Conservation (phyloP, 2,329 filamentous ascomycete species). For the Polytolypa hystricis region DNA sequence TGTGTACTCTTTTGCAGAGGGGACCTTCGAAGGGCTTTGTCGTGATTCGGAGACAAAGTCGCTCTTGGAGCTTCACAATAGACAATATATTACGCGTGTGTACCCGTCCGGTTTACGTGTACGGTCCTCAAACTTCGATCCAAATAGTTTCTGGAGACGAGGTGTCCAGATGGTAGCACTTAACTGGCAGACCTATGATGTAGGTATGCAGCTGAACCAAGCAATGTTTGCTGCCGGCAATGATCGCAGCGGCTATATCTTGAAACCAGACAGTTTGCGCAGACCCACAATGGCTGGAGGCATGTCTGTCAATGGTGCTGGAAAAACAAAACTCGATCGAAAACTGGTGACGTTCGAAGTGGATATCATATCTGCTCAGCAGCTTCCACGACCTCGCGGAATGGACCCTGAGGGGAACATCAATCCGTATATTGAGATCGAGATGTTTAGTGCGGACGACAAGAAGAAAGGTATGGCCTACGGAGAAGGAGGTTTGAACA, state of each 20-base stretch:
- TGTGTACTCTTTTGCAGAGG: constrained; percentile 89
- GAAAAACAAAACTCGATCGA: constrained; percentile 55
- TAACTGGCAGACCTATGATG: constrained; percentile 97
- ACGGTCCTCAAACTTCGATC: constrained; percentile 87
- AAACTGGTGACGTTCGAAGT: constrained; percentile 77
- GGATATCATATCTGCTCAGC: constrained; percentile 85
- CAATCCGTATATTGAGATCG: constrained; percentile 89
- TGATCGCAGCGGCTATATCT: constrained; percentile 81
- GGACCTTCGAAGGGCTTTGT: constrained; percentile 71
- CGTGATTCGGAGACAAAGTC: constrained; percentile 65
- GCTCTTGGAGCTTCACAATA: constrained; percentile 78
- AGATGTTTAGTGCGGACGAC: constrained; percentile 89
- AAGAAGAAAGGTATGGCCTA: constrained; percentile 64
- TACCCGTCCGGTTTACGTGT: constrained; percentile 78
- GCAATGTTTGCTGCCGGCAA: constrained; percentile 91
- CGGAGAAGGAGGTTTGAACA: constrained; percentile 55
- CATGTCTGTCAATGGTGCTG: constrained; percentile 17
- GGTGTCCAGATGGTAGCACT: constrained; percentile 96
- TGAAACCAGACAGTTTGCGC: constrained; percentile 81
- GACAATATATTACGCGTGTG: constrained; percentile 81
- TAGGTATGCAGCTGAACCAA: constrained; percentile 90
- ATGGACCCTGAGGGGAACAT: constrained; percentile 63
- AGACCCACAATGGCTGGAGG: constrained; percentile 15
- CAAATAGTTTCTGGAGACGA: constrained; percentile 82
- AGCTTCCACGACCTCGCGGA: constrained; percentile 72